These are phyloP conservation scores for Pythium utonaiense DNA, from an alignment of 352 stramenopile genomes.

Conservation along the genomic window DNA sequence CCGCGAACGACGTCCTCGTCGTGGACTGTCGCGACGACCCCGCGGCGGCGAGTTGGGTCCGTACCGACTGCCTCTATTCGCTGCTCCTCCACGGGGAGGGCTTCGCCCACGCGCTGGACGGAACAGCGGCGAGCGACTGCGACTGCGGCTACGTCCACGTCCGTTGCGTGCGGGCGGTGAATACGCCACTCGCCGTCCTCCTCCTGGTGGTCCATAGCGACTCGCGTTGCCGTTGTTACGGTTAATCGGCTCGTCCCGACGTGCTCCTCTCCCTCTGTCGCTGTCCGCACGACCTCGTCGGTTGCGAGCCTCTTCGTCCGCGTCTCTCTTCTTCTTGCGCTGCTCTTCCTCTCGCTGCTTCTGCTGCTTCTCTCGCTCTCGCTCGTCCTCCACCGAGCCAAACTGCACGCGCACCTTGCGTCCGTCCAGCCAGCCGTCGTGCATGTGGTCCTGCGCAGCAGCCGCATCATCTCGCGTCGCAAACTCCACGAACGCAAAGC, in stretches of 20 bases:
- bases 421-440: conserved; percentile 84
- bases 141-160: neutral
- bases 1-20: neutral
- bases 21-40: neutral
- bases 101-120: conserved; percentile 44
- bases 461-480: conserved; percentile 44
- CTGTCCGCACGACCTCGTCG: neutral
- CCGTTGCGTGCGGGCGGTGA: neutral
- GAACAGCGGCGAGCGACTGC: conserved; percentile 17
- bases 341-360: conserved; percentile 13
- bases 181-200: neutral
- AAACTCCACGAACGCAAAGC: conserved; percentile 58
- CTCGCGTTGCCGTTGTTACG: conserved; percentile 5
- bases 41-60: neutral
- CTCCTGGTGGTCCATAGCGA: neutral
- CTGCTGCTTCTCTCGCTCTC: conserved; percentile 9
- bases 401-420: conserved; percentile 64
- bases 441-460: conserved; percentile 66
- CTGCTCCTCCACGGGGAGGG: conserved; percentile 9
- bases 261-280: neutral
- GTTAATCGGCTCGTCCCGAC: too few relatives aligned
- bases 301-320: conserved; percentile 7
- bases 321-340: neutral
- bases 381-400: conserved; percentile 11
- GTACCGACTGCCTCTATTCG: conserved; percentile 4